A percentile compares a stretch with the other conserved stretches of the same genome.
Evolutionary conservation across 2,329 filamentous ascomycete genomes (phyloP).

Genomic region (Drechslerella stenobrocha): DNA sequence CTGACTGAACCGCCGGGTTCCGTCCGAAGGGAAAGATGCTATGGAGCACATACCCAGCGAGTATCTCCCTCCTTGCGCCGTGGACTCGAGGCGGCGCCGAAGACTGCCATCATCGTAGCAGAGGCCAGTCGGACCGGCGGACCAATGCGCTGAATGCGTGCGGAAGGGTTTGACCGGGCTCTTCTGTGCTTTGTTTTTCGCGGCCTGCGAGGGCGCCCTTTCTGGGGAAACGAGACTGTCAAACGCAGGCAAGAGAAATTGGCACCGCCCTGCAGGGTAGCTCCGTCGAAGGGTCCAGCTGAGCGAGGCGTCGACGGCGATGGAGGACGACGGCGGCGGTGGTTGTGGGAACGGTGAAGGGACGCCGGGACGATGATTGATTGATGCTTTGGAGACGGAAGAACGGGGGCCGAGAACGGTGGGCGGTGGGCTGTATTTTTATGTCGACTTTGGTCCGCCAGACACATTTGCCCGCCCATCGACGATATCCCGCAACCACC

Average conservation of each 20-base stretch:
- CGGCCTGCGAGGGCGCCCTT: conserved; percentile 7
- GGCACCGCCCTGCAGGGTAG: conserved; percentile 10
- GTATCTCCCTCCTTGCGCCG: conserved; percentile 42
- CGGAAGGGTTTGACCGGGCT: neutral
- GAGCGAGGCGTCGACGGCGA: conserved; percentile 7
- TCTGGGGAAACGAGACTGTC: conserved; percentile 35
- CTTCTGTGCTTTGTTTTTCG: neutral
- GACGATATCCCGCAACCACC: neutral
- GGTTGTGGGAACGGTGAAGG: neutral
- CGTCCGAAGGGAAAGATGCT: neutral
- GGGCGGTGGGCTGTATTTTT: conserved; percentile 16
- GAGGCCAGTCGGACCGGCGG: too few species aligned
- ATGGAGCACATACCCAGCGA: conserved; percentile 33
- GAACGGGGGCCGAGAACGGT: conserved; percentile 35
- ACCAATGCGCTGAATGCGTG: neutral
- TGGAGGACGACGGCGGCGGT: conserved; percentile 8
- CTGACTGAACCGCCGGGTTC: conserved; percentile 8
- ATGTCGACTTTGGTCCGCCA: conserved; percentile 1
- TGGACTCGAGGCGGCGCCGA: conserved; percentile 2
- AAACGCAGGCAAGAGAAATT: conserved; percentile 19
- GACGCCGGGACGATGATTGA: too few species aligned
- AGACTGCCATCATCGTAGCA: conserved; percentile 15
- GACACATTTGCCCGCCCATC: neutral
- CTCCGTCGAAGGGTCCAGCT: neutral
- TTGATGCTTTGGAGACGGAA: neutral